These are phyloP conservation scores for Calocera viscosa DNA, from an alignment of 768 basidiomycete genomes.

Conservation along the genomic window DNA sequence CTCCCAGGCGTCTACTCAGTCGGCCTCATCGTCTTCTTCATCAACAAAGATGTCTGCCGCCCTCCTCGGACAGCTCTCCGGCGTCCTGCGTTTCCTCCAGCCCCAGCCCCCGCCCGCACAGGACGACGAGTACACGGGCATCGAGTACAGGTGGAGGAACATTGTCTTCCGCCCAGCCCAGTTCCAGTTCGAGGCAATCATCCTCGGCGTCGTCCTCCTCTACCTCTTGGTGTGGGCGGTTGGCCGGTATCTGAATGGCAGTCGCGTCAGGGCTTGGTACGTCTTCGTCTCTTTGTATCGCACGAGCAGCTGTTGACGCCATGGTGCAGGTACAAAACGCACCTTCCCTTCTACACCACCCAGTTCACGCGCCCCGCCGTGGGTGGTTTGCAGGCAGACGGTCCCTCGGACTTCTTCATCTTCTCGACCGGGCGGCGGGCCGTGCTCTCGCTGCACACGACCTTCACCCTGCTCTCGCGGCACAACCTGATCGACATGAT, in stretches of 20 bases:
- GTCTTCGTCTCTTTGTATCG: conserved; percentile 23
- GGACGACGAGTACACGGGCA: conserved; percentile 51
- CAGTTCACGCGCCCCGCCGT: conserved; percentile 57
- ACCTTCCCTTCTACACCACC: conserved; percentile 43
- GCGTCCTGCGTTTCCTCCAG: neutral
- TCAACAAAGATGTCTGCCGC: neutral
- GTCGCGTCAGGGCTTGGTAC: conserved; percentile 54
- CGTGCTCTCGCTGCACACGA: conserved; percentile 63
- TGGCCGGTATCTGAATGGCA: conserved; percentile 48
- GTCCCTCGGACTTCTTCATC: conserved; percentile 65
- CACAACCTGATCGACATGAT: conserved; percentile 65
- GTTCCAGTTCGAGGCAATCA: conserved; percentile 52
- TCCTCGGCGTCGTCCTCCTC: conserved; percentile 40
- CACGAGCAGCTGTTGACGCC: neutral
- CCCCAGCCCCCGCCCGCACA: neutral
- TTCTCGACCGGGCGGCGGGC: conserved; percentile 81
- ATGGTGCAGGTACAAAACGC: conserved; percentile 43
- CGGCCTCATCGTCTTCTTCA: neutral
- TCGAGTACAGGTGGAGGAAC: conserved; percentile 59
- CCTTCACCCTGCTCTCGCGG: conserved; percentile 64
- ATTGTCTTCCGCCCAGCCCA: conserved; percentile 77
- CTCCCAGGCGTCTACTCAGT: conserved; percentile 1
- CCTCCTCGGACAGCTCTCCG: neutral
- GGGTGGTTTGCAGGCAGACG: conserved; percentile 48
- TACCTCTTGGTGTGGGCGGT: conserved; percentile 48